Evolutionary conservation across 2,329 filamentous ascomycete species (phyloP), one percentile per base, ranked within the genome.

Genomic region (Penicillium sp.): DNA sequence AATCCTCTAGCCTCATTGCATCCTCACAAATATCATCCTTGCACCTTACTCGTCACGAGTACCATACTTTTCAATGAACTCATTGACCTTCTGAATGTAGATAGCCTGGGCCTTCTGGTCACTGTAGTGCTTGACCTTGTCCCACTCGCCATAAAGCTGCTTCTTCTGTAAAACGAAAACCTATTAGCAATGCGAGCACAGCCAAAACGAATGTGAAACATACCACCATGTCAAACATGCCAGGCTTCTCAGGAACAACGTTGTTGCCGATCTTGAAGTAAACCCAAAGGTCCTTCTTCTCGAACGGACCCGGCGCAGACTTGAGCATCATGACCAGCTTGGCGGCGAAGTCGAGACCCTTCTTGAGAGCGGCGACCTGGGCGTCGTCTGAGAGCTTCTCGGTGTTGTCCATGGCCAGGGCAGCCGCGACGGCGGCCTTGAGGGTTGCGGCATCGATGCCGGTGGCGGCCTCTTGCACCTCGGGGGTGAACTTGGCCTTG

Each of bases 101-200:
- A 79, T 74, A 67, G 81, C 76, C 79, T 94, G 85, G 16, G 89
- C 89, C 55, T 82, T 69, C 54, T 84, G 77, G 51, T 79, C 63
- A 51, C 77, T 80, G 57, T 82, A 66, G 51, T 89, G 79, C 62
- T 81, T 79, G 52, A 82, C 62, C 64, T 82, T 78, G 71, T 88
- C 74, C 89, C 89, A 95, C 44, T 85, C 81, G 61, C 76, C 78
- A 74, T 84, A 80, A 79, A 94, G 95, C 62, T 81, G 81, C 75
- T 93, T 94, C 72, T 76, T 82, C 86, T 89, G 42, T 51, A 54
- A 18, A 18, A 37, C 35, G 24, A 24, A 34, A 32, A 11, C 40
- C 41, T 28, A 20, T 61, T 53, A 57, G 55, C 49, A 38, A 58
- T 41, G n/a, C n/a, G 28, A 13, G 29, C 26, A 27, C 26, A 13